Evolutionary conservation across 2,329 filamentous ascomycete genomes (phyloP).

Genomic region (Colletotrichum abscissum): DNA sequence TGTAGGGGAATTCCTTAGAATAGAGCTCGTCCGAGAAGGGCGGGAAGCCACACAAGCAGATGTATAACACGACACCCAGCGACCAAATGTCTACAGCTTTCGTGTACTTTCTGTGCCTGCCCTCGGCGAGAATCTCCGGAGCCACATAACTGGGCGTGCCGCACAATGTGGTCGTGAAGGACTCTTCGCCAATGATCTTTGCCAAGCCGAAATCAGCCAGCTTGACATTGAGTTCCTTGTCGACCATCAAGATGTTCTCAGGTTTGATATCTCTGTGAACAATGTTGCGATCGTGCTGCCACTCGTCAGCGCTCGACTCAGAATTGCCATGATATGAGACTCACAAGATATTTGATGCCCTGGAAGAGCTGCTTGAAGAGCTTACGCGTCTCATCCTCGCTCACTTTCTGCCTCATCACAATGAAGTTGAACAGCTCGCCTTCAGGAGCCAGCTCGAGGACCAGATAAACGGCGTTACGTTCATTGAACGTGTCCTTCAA

Average conservation of each 20-base stretch:
- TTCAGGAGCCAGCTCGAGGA: constrained; percentile 89
- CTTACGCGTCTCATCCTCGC: constrained; percentile 84
- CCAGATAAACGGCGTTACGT: constrained; percentile 87
- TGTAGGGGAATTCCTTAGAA: constrained; percentile 84
- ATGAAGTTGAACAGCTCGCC: constrained; percentile 98
- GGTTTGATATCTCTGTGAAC: constrained; percentile 98
- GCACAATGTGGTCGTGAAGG: constrained; percentile 95
- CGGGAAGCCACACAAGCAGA: constrained; percentile 95
- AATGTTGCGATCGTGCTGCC: constrained; percentile 93
- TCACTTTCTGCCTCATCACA: constrained; percentile 88
- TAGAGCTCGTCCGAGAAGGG: constrained; percentile 96
- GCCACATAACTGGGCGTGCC: constrained; percentile 98
- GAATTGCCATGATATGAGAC: constrained; percentile 41
- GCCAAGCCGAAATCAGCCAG: constrained; percentile 96
- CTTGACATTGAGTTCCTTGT: constrained; percentile 88
- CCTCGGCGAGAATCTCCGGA: constrained; percentile 90
- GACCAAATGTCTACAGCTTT: constrained; percentile 98
- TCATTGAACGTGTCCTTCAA: constrained; percentile 97
- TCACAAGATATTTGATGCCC: constrained; percentile 93
- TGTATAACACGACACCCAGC: constrained; percentile 96
- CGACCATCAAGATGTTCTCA: constrained; percentile 91
- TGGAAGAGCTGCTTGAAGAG: constrained; percentile 93
- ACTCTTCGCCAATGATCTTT: constrained; percentile 98
- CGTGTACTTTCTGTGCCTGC: constrained; percentile 86
- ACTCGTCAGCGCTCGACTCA: constrained; percentile 42